Evolutionary conservation across 495 filamentous ascomycete genomes (phyloP).

Genomic region (Talaromyces nanjingensis): DNA sequence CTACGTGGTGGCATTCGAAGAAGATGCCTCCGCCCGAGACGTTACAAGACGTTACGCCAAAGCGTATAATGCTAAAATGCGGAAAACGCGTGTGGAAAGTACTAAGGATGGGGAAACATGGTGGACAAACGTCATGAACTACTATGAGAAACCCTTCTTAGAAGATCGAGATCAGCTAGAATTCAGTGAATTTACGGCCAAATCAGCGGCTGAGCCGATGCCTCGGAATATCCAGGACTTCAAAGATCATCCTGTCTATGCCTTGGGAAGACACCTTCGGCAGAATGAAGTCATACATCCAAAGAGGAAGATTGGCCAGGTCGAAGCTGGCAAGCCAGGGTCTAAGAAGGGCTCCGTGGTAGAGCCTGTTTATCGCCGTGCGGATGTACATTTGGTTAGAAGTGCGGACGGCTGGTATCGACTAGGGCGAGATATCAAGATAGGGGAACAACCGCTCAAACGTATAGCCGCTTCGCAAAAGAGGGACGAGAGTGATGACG

Average conservation of each 20-base stretch:
- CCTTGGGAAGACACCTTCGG: conserved; percentile 80
- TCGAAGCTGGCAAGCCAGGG: conserved; percentile 60
- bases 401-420: conserved; percentile 85
- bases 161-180: conserved; percentile 77
- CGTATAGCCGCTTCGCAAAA: conserved; percentile 39
- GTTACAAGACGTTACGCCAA: conserved; percentile 75
- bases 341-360: conserved; percentile 42
- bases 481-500: conserved; percentile 34
- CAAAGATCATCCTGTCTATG: conserved; percentile 87
- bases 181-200: conserved; percentile 61
- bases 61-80: conserved; percentile 83
- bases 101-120: conserved; percentile 62
- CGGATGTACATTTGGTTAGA: conserved; percentile 67
- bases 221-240: conserved; percentile 86
- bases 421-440: conserved; percentile 67
- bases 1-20: conserved; percentile 84
- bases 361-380: conserved; percentile 68
- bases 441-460: conserved; percentile 71
- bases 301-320: conserved; percentile 65
- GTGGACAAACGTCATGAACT: conserved; percentile 57
- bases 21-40: conserved; percentile 66
- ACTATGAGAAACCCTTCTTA: conserved; percentile 49
- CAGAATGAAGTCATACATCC: conserved; percentile 73
- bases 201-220: conserved; percentile 74
- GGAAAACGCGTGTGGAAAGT: conserved; percentile 64